These are phyloP conservation scores for Dittrichia graveolens DNA, from an alignment of 129 eudicot species.

Conservation along the genomic window DNA sequence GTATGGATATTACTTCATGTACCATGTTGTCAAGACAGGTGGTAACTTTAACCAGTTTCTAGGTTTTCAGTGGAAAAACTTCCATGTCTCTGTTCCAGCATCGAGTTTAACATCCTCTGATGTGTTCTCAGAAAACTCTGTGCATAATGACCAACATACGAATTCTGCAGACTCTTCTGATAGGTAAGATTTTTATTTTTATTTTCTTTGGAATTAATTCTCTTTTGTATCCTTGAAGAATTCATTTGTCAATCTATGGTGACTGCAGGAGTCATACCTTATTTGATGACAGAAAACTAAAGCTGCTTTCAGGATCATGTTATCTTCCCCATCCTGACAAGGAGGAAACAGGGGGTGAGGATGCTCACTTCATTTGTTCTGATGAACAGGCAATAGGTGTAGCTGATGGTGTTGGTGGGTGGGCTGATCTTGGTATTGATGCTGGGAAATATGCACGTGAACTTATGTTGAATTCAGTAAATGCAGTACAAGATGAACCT, in stretches of 20 bases:
- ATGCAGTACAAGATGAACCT: conserved; percentile 86
- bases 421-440: conserved; percentile 90
- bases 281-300: conserved; percentile 50
- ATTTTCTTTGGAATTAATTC: background rate
- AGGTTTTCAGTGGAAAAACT: conserved; percentile 50
- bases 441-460: conserved; percentile 90
- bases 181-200: conserved; percentile 20
- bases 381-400: conserved; percentile 90
- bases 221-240: background rate
- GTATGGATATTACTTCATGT: conserved; percentile 55
- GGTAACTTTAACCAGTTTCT: conserved; percentile 37
- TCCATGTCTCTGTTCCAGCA: conserved; percentile 51
- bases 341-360: conserved; percentile 97
- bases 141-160: conserved; percentile 46
- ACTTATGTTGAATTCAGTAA: conserved; percentile 81
- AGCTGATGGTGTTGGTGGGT: conserved; percentile 99
- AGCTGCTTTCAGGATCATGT: conserved; percentile 82
- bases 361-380: conserved; percentile 84
- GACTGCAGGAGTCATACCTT: conserved; percentile 42
- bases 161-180: conserved; percentile 60
- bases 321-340: conserved; percentile 96
- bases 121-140: conserved; percentile 54
- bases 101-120: conserved; percentile 47
- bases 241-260: conserved; percentile 9
- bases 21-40: conserved; percentile 53